These are phyloP conservation scores for Punica granatum DNA, from an alignment of 345 rosid genomes.

Conservation along the genomic window DNA sequence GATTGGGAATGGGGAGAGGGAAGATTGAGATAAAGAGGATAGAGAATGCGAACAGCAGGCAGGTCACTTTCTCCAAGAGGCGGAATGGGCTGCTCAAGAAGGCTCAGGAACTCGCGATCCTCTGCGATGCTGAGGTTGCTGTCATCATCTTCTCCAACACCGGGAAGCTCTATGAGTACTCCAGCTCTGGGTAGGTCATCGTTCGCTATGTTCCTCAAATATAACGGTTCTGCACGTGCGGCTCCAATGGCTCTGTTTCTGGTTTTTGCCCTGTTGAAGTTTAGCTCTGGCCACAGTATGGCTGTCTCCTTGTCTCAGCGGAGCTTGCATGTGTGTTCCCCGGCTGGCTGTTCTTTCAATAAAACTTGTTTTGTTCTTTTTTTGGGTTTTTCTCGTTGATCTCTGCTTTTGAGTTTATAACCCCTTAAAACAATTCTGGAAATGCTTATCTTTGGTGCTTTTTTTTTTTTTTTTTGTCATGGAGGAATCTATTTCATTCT, in stretches of 20 bases:
- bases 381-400: neutral
- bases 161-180: constrained; percentile 84
- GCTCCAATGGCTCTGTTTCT: neutral
- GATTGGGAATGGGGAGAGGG: constrained; percentile 68
- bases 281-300: neutral
- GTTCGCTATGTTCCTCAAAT: too few species aligned
- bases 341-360: neutral
- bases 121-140: constrained; percentile 94
- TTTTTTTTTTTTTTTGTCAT: neutral
- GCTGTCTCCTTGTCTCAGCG: neutral
- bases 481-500: neutral
- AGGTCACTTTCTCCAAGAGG: constrained; percentile 94
- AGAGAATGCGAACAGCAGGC: constrained; percentile 91
- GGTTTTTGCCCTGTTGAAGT: neutral
- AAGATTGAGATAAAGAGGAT: constrained; percentile 93
- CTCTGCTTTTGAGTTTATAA: neutral
- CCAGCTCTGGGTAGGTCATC: constrained; percentile 72
- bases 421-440: neutral
- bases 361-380: neutral
- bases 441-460: neutral
- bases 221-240: constrained; percentile 7
- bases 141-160: constrained; percentile 85
- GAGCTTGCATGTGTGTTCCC: neutral
- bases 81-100: constrained; percentile 87
- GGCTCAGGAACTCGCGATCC: constrained; percentile 80